phyloP scores from a whole-genome alignment of 441 rosid species.

The Populus hybrid region DNA sequence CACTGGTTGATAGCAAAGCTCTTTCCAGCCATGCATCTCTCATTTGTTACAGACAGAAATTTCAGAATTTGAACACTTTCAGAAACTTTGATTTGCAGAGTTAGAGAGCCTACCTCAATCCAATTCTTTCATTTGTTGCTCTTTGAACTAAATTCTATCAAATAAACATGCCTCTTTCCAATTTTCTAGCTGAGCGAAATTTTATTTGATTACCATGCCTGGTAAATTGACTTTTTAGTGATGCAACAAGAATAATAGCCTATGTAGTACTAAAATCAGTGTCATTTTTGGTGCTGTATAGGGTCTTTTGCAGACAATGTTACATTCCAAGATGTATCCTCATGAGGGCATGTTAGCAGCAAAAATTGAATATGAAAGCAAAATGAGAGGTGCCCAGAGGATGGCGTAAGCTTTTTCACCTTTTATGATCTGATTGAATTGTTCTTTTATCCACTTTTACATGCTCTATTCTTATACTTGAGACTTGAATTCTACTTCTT shows the following conservation, averaged over 20 bases:
- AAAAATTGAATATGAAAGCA: slow-evolving; percentile 88
- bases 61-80: background rate
- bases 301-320: slow-evolving; percentile 93
- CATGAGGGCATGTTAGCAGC: slow-evolving; percentile 76
- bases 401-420: slow-evolving; percentile 76
- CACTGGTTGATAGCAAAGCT: background rate
- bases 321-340: slow-evolving; percentile 75
- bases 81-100: background rate
- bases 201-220: slow-evolving; percentile 2
- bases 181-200: background rate
- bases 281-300: slow-evolving; percentile 25
- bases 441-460: background rate
- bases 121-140: too few species aligned
- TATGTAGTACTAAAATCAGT: background rate
- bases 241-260: slow-evolving; percentile 3
- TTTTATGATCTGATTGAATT: slow-evolving; percentile 16
- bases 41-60: background rate
- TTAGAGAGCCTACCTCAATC: background rate
- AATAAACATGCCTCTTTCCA: background rate
- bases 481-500: background rate
- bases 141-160: too few species aligned
- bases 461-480: background rate
- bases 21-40: background rate
- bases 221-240: background rate
- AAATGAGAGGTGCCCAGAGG: slow-evolving; percentile 92